These are phyloP conservation scores for Vigna angularis DNA, from an alignment of 306 rosid genomes.

Conservation along the genomic window DNA sequence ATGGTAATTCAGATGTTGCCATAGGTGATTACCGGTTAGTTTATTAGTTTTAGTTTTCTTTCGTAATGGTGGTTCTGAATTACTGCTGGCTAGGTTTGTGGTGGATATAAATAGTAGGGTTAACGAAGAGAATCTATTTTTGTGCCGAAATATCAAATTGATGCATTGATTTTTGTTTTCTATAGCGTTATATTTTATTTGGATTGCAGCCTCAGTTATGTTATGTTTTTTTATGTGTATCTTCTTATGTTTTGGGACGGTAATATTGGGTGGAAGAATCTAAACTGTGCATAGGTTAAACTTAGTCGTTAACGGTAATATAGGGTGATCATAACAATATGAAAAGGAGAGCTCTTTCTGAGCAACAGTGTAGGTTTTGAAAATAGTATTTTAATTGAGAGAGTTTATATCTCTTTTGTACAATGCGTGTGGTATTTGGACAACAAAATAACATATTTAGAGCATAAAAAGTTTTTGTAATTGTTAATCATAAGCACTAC, in stretches of 20 bases:
- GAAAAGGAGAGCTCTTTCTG: slow-evolving; percentile 1
- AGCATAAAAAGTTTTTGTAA: not conserved
- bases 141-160: slow-evolving; percentile 30
- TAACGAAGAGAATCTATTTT: slow-evolving; percentile 26
- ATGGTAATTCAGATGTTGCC: slow-evolving; percentile 23
- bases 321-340: not conserved
- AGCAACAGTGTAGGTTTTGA: not conserved
- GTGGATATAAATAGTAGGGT: slow-evolving; percentile 42
- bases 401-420: not conserved
- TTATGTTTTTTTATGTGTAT: not conserved
- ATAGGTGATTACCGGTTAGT: slow-evolving; percentile 26
- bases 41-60: slow-evolving; percentile 9
- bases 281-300: not conserved
- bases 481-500: not conserved
- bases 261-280: not conserved
- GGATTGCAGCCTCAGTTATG: slow-evolving; percentile 8
- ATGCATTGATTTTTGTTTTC: slow-evolving; percentile 7
- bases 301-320: not conserved
- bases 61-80: slow-evolving; percentile 1
- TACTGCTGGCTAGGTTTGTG: slow-evolving; percentile 29
- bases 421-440: slow-evolving; percentile 5
- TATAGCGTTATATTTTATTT: slow-evolving; percentile 8
- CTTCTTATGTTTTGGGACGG: slow-evolving; percentile 33
- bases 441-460: not conserved
- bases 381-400: not conserved